Percentiles rank a stretch among this genome's conserved stretches.
These are phyloP conservation scores for Sporothrix phasma DNA, from an alignment of 2,329 filamentous ascomycete genomes.

Conservation along the genomic window DNA sequence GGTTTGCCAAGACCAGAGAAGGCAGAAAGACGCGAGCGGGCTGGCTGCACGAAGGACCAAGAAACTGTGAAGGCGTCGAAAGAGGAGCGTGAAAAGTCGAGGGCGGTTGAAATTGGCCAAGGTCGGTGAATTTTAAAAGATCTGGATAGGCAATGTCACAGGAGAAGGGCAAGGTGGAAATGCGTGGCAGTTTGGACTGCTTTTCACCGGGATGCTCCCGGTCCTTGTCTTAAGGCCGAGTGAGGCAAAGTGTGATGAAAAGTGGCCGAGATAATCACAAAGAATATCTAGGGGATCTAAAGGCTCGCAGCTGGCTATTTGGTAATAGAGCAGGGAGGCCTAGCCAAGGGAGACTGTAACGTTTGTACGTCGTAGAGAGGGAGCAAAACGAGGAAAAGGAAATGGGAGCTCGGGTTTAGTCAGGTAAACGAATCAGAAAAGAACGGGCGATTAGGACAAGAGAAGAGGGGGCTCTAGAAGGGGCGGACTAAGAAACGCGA, in stretches of 20 bases:
- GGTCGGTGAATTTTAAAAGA: too few relatives aligned
- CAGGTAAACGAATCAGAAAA: background rate
- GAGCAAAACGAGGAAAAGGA: background rate
- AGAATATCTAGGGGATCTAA: background rate
- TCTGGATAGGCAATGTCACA: too few relatives aligned
- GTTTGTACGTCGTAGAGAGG: background rate
- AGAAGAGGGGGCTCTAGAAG: background rate
- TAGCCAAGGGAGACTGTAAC: background rate
- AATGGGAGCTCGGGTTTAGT: background rate
- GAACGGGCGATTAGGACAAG: background rate
- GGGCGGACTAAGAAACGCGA: background rate
- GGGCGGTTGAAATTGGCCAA: too few relatives aligned
- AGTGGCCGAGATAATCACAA: background rate
- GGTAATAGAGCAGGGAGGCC: background rate
- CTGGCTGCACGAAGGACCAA: background rate
- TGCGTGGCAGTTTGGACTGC: too few relatives aligned
- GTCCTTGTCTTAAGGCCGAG: background rate
- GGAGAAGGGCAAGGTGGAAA: too few relatives aligned
- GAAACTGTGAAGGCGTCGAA: background rate
- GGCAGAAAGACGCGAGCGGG: background rate
- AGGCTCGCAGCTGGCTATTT: background rate
- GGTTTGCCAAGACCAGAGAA: background rate
- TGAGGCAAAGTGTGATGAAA: background rate
- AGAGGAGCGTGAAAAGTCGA: background rate
- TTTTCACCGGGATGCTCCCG: background rate